Conservation (phyloP, 495 filamentous ascomycete species). For the Parachaetomium inaequale region DNA sequence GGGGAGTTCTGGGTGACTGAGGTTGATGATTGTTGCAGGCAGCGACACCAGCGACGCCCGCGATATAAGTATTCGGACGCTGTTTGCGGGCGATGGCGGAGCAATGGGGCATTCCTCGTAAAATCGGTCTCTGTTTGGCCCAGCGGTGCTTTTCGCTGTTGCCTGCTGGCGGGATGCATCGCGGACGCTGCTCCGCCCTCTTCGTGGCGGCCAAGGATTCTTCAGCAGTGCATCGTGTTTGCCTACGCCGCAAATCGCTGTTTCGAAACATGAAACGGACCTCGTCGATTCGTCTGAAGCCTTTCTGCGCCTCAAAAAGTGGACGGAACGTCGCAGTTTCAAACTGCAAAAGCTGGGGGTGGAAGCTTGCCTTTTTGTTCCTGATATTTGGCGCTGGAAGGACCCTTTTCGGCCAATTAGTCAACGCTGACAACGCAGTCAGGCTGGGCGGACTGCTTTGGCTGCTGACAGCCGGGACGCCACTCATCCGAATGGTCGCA, state of each 20-base stretch:
- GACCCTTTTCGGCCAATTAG: constrained; percentile 12
- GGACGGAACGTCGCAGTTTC: not conserved
- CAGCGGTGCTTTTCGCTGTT: constrained; percentile 7
- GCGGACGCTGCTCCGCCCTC: constrained; percentile 14
- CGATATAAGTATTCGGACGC: constrained; percentile 8
- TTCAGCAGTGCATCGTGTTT: not conserved
- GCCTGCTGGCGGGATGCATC: constrained; percentile 18
- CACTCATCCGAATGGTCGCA: constrained; percentile 3
- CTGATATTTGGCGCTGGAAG: not conserved
- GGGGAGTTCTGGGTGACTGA: not conserved
- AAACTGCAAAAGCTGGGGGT: not conserved
- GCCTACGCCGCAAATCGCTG: constrained; percentile 6
- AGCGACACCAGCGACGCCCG: not conserved
- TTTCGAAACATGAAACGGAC: constrained; percentile 3
- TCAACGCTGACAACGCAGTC: constrained; percentile 26
- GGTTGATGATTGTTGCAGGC: not conserved
- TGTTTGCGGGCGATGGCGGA: not conserved
- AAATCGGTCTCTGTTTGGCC: constrained; percentile 4
- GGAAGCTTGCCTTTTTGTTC: constrained; percentile 8
- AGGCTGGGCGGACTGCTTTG: not conserved
- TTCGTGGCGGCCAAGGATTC: not conserved
- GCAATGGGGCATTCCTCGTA: not conserved
- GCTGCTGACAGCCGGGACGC: constrained; percentile 3
- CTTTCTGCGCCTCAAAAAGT: not conserved
- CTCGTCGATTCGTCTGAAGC: not conserved